Percentiles rank a stretch among this genome's conserved stretches.
These are phyloP conservation scores for Neurospora sp. DNA, from an alignment of 495 filamentous ascomycete species.

Conservation along the genomic window DNA sequence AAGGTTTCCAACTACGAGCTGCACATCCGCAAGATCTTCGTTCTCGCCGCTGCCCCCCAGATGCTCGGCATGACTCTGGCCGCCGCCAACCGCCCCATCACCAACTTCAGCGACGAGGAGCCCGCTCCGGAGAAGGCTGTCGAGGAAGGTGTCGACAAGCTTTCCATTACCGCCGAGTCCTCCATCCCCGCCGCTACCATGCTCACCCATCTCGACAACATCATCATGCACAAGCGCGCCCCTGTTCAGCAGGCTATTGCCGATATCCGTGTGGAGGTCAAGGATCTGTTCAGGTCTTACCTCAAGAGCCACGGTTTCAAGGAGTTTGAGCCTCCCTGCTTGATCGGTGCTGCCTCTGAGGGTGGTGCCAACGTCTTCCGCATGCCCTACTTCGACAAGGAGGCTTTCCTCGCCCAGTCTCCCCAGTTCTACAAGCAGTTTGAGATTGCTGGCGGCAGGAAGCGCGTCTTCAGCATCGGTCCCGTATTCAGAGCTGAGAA, in stretches of 20 bases:
- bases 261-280: conserved; percentile 69
- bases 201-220: conserved; percentile 75
- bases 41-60: conserved; percentile 50
- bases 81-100: conserved; percentile 54
- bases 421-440: conserved; percentile 97
- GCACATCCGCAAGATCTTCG: conserved; percentile 74
- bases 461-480: conserved; percentile 80
- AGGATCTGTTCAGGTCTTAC: conserved; percentile 70
- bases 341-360: conserved; percentile 85
- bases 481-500: conserved; percentile 96
- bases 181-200: conserved; percentile 60
- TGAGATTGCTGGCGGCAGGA: conserved; percentile 84
- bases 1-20: conserved; percentile 68
- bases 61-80: conserved; percentile 59
- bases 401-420: conserved; percentile 62
- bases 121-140: conserved; percentile 33
- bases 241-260: conserved; percentile 79
- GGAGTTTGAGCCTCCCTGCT: conserved; percentile 65
- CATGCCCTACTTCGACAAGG: conserved; percentile 79
- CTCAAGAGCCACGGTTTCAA: conserved; percentile 67
- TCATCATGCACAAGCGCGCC: conserved; percentile 81
- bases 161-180: conserved; percentile 17
- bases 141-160: conserved; percentile 48
- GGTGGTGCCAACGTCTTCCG: conserved; percentile 91
- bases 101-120: conserved; percentile 54